A percentile compares a stretch with the other conserved stretches of the same genome.
These are phyloP conservation scores for Aspergillus bertholletiae DNA, from an alignment of 495 filamentous ascomycete genomes.

Conservation along the genomic window DNA sequence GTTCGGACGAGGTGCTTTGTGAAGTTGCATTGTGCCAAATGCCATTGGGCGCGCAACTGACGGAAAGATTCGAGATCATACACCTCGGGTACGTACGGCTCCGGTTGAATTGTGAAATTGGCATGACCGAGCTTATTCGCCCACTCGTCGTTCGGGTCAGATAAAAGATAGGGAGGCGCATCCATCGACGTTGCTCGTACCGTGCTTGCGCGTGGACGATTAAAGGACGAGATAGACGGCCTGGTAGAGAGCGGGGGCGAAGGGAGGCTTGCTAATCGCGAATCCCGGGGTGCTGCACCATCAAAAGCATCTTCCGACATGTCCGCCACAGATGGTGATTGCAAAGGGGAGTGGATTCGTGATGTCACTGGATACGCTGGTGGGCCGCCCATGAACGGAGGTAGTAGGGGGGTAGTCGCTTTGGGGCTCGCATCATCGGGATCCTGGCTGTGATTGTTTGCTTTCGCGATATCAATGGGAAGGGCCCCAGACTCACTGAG, in stretches of 20 bases:
- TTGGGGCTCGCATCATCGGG: conserved; percentile 53
- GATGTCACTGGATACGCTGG: conserved; percentile 34
- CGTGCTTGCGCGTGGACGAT: conserved; percentile 43
- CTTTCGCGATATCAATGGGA: conserved; percentile 57
- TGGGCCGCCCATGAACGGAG: conserved; percentile 67
- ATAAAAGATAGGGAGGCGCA: conserved; percentile 52
- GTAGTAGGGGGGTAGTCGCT: conserved; percentile 77
- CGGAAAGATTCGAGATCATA: conserved; percentile 60
- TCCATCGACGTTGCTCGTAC: conserved; percentile 55
- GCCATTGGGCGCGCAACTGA: conserved; percentile 73
- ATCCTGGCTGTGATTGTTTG: conserved; percentile 40
- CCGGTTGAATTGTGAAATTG: conserved; percentile 84
- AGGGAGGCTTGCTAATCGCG: conserved; percentile 48
- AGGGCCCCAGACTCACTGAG: conserved; percentile 40
- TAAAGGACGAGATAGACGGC: conserved; percentile 75
- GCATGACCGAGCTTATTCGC: conserved; percentile 80
- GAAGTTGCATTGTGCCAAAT: conserved; percentile 74
- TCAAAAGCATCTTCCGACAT: conserved; percentile 28
- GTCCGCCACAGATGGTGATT: conserved; percentile 70
- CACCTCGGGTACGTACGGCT: conserved; percentile 67
- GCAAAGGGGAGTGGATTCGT: conserved; percentile 67
- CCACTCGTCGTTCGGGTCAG: conserved; percentile 73
- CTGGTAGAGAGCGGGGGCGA: conserved; percentile 79
- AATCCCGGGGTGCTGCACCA: conserved; percentile 38
- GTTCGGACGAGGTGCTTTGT: conserved; percentile 80